Base-by-base conservation (phyloP, 352 stramenopile species). In the Phytophthora ramorum region DNA sequence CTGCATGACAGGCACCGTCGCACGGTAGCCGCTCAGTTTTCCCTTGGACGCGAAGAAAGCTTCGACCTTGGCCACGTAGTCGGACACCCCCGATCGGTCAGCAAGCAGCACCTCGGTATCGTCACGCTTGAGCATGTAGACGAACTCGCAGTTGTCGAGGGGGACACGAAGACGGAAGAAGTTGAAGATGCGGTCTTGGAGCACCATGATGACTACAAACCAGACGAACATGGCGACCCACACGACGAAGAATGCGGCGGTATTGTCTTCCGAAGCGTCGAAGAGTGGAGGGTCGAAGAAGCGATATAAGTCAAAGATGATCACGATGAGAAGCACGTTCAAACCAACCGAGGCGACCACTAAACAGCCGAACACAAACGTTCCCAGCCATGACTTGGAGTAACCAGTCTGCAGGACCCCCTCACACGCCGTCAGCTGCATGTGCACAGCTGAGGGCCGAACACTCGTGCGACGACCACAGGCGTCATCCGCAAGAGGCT, bases 271-370 rank as follows among this genome's bases (percentile, higher is more conserved):
- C 0, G 19, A 51, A 1, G 35, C 35, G 34, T 74, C 59, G 34
- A 79, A 73, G 4, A 76, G 63, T 32, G 55, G 50, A 3, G 63
- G 71, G n/a, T 55, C 40, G 47, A 82, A 82, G 34, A 71, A 62
- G 59, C n/a, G n/a, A n/a, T n/a, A n/a, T n/a, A n/a, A n/a, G n/a
- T n/a, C n/a, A n/a, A n/a, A n/a, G 19, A 82, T 86, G 37, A 82
- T 60, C 14, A 81, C 34, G 30, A 90, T 71, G 49, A 88, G 48
- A 7, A 83, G 70, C 28, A 65, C 69, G 61, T 80, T 83, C 13
- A 90, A 56, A 14, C 56, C 65, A 26, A 87, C 19, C 0, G 81
- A 76, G 6, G 74, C 62, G 5, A 82, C 30, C 13, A 82, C 45
- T 10, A 85, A 78, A 45, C 78, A 81, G 2, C 41, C 58, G 19